A percentile compares a stretch with the other conserved stretches of the same genome.
Conservation (phyloP, 2,329 filamentous ascomycete species). For the Aspergillus versicolor region DNA sequence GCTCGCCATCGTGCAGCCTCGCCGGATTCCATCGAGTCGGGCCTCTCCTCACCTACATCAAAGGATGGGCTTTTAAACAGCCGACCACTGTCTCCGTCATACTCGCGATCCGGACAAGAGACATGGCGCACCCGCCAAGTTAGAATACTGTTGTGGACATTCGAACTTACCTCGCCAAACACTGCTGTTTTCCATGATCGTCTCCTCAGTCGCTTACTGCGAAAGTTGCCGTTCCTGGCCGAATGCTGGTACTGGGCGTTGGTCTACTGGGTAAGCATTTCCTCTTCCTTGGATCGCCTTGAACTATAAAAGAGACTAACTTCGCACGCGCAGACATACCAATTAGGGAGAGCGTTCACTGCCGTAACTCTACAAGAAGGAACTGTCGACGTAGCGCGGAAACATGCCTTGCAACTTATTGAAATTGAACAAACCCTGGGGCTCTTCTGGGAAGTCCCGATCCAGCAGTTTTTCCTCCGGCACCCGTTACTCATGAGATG, state of each 20-base stretch:
- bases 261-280: constrained; percentile 67
- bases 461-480: constrained; percentile 59
- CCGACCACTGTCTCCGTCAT: constrained; percentile 38
- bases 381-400: constrained; percentile 66
- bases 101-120: constrained; percentile 43
- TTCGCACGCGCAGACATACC: constrained; percentile 59
- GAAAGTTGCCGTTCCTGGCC: constrained; percentile 68
- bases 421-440: constrained; percentile 63
- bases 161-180: constrained; percentile 59
- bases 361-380: constrained; percentile 67
- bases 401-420: constrained; percentile 67
- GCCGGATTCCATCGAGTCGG: constrained; percentile 42
- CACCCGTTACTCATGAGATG: constrained; percentile 61
- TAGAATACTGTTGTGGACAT: constrained; percentile 46
- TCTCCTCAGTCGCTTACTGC: constrained; percentile 62
- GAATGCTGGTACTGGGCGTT: constrained; percentile 77
- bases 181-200: constrained; percentile 60
- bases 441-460: constrained; percentile 63
- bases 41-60: constrained; percentile 36
- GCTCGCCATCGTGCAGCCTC: constrained; percentile 28
- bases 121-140: constrained; percentile 54
- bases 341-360: constrained; percentile 70
- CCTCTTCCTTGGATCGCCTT: not conserved
- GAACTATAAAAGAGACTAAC: constrained; percentile 8
- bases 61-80: constrained; percentile 36